A percentile compares a stretch with the other conserved stretches of the same genome.
phyloP scores from a whole-genome alignment of 257 asterid genomes.

The Primulina huaijiensis region DNA sequence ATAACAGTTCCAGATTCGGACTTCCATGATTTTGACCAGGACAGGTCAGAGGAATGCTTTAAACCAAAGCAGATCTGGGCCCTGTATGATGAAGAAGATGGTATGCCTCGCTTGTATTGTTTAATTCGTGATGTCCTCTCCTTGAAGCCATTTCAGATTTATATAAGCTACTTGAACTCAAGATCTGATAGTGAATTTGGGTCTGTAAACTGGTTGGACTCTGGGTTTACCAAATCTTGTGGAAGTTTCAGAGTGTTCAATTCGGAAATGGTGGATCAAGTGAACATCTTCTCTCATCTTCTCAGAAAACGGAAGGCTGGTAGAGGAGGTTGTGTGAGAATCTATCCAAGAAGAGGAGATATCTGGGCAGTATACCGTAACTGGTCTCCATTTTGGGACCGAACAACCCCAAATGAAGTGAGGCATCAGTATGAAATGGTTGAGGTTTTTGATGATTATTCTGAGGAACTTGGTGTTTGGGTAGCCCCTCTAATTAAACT shows the following conservation, averaged over 20 bases:
- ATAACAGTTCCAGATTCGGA: conserved; percentile 95
- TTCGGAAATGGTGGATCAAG: conserved; percentile 84
- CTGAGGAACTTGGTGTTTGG: conserved; percentile 83
- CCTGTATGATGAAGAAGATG: conserved; percentile 92
- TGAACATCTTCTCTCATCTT: conserved; percentile 89
- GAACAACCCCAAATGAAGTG: conserved; percentile 67
- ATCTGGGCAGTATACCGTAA: conserved; percentile 90
- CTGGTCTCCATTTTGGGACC: conserved; percentile 90
- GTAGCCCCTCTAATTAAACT: conserved; percentile 68
- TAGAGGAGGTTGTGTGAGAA: conserved; percentile 90
- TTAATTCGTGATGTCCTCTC: conserved; percentile 84
- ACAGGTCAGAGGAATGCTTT: conserved; percentile 86
- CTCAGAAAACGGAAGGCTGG: conserved; percentile 82
- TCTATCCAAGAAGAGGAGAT: conserved; percentile 87
- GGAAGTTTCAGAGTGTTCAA: conserved; percentile 81
- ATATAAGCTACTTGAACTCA: conserved; percentile 85
- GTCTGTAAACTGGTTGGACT: conserved; percentile 81
- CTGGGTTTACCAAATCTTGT: conserved; percentile 92
- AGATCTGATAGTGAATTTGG: conserved; percentile 85
- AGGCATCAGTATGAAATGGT: conserved; percentile 98
- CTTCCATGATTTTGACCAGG: conserved; percentile 91
- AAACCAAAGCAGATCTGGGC: conserved; percentile 97
- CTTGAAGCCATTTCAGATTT: conserved; percentile 74
- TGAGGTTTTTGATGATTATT: conserved; percentile 82
- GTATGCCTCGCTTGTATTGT: conserved; percentile 98